Evolutionary conservation across 371 early-diverging fungal species (phyloP), one percentile per base, ranked within the genome.

Genomic region (Mucor plumbeus): DNA sequence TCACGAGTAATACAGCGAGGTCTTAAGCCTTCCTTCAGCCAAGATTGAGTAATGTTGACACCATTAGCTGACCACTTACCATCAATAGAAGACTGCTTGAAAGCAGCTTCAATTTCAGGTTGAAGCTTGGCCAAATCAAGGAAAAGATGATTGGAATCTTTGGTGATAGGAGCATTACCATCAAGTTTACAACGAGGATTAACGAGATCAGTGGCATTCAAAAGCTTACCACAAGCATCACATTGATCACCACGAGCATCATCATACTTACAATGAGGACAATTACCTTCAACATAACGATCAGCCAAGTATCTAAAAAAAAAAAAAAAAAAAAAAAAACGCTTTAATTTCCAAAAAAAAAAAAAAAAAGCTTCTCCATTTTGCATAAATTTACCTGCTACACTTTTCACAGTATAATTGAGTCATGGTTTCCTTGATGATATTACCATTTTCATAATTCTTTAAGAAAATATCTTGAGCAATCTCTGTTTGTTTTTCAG

Each of bases 201-300:
- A 63, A 97, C 79, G 15, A 99, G 89, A n/a, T 99, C 99, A 15
- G 84, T 88, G 15, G 98, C 94, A 61, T 98, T 95, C 69, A 99
- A 80, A 7, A 99, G 82, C 55, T 87, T 83, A 57, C 98, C 97
- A 81, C 99, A 99, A 53, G 85, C 82, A 89, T 99, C 99, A 86
- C 99, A 99, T 82, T 99, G 99, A 82, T 99, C 99, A 61, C 99
- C 99, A 68, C 97, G 91, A 41, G 99, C 99, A 77, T 96, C 97
- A 48, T 56, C 64, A 83, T 97, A 99, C 34, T 85, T 77, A 77
- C 96, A 96, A 65, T 84, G 77, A 48, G 99, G 99, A 80, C 99
- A 99, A 4, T 86, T 91, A 68, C 99, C 99, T 77, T 95, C 95
- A 40, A 99, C 98, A 77, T 92, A 99, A 59, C 99, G 95, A 85